Conservation (phyloP, 768 basidiomycete species). For the Holtermannia corniformis region DNA sequence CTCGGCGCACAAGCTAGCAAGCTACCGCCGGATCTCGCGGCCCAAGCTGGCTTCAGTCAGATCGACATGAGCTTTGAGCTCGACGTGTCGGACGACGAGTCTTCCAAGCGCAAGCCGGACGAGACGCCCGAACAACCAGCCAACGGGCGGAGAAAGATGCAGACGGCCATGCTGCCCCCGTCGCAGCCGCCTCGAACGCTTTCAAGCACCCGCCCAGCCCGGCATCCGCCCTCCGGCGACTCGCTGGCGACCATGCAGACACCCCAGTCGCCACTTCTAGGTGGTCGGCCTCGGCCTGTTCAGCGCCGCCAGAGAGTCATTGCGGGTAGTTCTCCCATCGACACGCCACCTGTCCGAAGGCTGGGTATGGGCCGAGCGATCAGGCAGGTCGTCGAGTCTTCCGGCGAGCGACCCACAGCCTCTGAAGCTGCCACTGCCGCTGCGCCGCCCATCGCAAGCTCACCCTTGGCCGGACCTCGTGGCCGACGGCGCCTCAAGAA, state of each 20-base stretch:
- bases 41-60: constrained; percentile 30
- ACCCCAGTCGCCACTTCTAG: no score
- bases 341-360: constrained; percentile 20
- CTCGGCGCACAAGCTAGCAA: no score
- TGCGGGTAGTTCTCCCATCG: no score
- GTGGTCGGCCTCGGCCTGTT: no score
- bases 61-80: constrained; percentile 9
- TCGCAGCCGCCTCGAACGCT: constrained; percentile 11
- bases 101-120: no score
- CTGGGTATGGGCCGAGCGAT: constrained; percentile 10
- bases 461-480: constrained; percentile 1
- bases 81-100: neutral
- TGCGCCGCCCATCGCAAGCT: no score
- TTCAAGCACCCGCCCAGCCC: constrained; percentile 3
- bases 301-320: no score
- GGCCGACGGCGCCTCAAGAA: neutral
- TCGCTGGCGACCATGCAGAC: neutral
- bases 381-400: neutral
- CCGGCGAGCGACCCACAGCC: neutral
- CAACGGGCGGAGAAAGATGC: no score
- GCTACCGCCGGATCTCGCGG: no score
- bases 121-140: no score
- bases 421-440: neutral
- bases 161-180: constrained; percentile 35
- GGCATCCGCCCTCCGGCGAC: neutral